These are phyloP conservation scores for Neobulgaria alba DNA, from an alignment of 2,329 filamentous ascomycete species.

Conservation along the genomic window DNA sequence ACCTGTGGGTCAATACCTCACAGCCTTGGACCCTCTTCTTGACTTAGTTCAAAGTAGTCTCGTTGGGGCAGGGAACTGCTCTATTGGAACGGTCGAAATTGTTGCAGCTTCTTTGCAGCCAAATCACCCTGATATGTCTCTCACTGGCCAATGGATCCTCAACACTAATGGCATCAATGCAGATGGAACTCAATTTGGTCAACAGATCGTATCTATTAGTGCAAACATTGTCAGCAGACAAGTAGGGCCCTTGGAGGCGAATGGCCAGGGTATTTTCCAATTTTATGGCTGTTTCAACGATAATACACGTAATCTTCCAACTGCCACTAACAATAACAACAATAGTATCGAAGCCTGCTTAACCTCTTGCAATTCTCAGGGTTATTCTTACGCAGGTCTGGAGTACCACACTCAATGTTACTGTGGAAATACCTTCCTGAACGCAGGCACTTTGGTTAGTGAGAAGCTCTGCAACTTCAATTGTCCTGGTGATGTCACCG, in stretches of 20 bases:
- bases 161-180: constrained; percentile 1
- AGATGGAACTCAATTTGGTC: background rate
- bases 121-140: background rate
- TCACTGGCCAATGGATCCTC: background rate
- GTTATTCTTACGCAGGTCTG: background rate
- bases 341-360: background rate
- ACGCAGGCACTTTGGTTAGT: background rate
- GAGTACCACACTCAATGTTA: background rate
- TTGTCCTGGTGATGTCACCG: background rate
- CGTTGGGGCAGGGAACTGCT: background rate
- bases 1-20: background rate
- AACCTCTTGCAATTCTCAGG: background rate
- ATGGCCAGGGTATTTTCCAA: background rate
- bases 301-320: too few relatives aligned
- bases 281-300: background rate
- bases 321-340: background rate
- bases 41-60: background rate
- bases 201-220: constrained; percentile 1
- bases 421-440: background rate
- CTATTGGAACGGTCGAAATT: background rate
- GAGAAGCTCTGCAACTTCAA: background rate
- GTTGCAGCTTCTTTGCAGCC: background rate
- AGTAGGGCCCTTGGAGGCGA: background rate
- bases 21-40: background rate
- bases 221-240: constrained; percentile 2